A percentile compares a stretch with the other conserved stretches of the same genome.
Conservation (phyloP, 2,329 filamentous ascomycete genomes). For the Penicillium thymicola region DNA sequence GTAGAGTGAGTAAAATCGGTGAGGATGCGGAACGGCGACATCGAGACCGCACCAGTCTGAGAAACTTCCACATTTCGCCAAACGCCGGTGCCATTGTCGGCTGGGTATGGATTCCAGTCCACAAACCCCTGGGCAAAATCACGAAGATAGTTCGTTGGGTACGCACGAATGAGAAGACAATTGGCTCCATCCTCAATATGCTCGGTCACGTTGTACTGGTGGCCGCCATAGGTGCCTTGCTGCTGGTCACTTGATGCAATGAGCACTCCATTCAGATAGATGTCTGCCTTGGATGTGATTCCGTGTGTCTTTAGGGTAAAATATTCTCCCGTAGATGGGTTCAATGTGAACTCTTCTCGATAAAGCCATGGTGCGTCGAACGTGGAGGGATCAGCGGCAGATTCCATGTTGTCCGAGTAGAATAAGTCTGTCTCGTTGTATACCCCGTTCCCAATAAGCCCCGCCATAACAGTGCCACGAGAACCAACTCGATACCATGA, state of each 20-base stretch:
- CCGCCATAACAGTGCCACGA: constrained; percentile 56
- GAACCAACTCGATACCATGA: constrained; percentile 53
- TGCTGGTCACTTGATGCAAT: constrained; percentile 51
- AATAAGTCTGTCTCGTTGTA: constrained; percentile 56
- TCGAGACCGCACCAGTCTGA: constrained; percentile 51
- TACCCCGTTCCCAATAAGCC: constrained; percentile 52
- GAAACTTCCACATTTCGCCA: constrained; percentile 59
- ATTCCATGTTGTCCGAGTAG: constrained; percentile 51
- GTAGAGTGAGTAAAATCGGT: constrained; percentile 41
- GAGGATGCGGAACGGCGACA: constrained; percentile 46
- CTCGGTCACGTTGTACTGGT: constrained; percentile 54
- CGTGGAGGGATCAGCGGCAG: constrained; percentile 41
- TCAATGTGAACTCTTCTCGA: constrained; percentile 51
- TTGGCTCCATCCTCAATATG: constrained; percentile 44
- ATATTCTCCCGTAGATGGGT: constrained; percentile 37
- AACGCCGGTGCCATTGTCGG: constrained; percentile 61
- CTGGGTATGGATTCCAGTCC: constrained; percentile 61
- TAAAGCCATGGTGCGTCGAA: constrained; percentile 60
- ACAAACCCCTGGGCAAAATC: constrained; percentile 60
- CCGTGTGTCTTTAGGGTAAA: constrained; percentile 57
- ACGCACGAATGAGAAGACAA: constrained; percentile 52
- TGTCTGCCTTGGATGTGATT: constrained; percentile 59
- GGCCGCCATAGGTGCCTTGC: constrained; percentile 56
- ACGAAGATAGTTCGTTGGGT: constrained; percentile 58
- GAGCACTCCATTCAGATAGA: constrained; percentile 57